Evolutionary conservation across 2,329 filamentous ascomycete genomes (phyloP), one percentile per base, ranked within the genome.

Genomic region (Grosmannia serpens): DNA sequence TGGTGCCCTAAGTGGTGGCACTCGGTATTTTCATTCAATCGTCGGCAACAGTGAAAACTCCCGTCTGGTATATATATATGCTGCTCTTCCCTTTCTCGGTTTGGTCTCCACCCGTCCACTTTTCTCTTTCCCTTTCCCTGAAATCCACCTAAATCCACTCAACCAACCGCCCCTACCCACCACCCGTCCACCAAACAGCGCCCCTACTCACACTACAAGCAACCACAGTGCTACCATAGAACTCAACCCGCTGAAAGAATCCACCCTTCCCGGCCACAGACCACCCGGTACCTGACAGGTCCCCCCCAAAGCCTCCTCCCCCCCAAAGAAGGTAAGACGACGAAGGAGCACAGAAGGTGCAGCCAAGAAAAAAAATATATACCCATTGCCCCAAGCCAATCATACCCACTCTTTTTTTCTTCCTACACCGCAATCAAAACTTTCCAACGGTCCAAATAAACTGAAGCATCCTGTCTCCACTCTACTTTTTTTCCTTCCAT

Each of bases 221-320:
- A 20, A 38, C 58, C 54, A 17, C 60, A 60, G 60, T 62, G 57
- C 55, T 60, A 61, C 60, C 59, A 59, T 56, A 33, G 49, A 33
- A 38, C 58, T 54, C 50, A 56, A 59, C 15, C 58, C 61, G 59
- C 62, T 59, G 58, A 58, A 53, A 53, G 54, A 60, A 62, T 29
- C 61, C 62, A 61, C 61, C 55, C 60, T 61, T 61, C 59, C 62
- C 62, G 61, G 50, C 60, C 53, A 60, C 59, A 53, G 60, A 58
- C 61, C 61, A 60, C 35, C 38, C 59, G 59, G 62, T 63, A 63
- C 62, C 62, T 64, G 62, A 62, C 62, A 63, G 61, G 33, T 57
- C 51, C 53, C 53, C 59, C 53, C 55, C 35, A 38, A 59, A 46
- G 44, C 44, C 44, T 24, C 44, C 20, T 56, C 33, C 47, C 20